Percentiles rank a stretch among this genome's conserved stretches.
phyloP scores from a whole-genome alignment of 1,139 yeast species.

The Chernovozyma sophiae-reginae region DNA sequence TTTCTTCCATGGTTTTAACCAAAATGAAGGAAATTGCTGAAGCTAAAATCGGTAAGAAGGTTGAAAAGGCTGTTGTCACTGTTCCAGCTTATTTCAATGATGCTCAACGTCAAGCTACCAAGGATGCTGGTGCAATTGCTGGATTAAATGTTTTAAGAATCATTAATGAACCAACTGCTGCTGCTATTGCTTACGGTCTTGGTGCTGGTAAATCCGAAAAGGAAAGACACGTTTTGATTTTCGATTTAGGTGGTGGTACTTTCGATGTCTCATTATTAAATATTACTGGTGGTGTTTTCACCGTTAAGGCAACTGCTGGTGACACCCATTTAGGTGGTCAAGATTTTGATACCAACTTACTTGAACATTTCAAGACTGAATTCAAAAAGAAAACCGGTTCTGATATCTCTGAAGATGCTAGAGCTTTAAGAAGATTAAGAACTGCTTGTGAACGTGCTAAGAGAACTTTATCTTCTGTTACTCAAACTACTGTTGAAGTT shows the following conservation, averaged over 20 bases:
- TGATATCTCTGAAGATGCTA: conserved; percentile 87
- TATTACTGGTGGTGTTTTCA: conserved; percentile 95
- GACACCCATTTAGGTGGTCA: conserved; percentile 99
- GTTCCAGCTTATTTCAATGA: conserved; percentile 51
- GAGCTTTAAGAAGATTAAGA: conserved; percentile 98
- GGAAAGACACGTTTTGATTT: conserved; percentile 65
- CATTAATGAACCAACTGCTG: conserved; percentile 50
- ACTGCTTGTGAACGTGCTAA: conserved; percentile 99
- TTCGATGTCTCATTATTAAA: conserved; percentile 66
- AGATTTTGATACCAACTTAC: conserved; percentile 48
- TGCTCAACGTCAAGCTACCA: conserved; percentile 50
- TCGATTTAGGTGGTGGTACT: conserved; percentile 52
- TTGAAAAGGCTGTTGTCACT: conserved; percentile 46
- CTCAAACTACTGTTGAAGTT: conserved; percentile 95
- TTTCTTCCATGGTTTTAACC: conserved; percentile 93
- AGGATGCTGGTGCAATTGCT: conserved; percentile 48
- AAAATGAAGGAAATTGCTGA: conserved; percentile 51
- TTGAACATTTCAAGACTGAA: conserved; percentile 86
- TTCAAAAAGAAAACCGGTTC: conserved; percentile 96
- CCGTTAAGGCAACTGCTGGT: conserved; percentile 98
- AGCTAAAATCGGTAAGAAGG: conserved; percentile 37
- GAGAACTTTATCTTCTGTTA: conserved; percentile 96
- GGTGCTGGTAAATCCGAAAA: conserved; percentile 65
- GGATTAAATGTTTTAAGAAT: conserved; percentile 49
- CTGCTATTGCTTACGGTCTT: conserved; percentile 48